Evolutionary conservation across 257 asterid genomes (phyloP), one percentile per base, ranked within the genome.

Genomic region (Cinchona pubescens): DNA sequence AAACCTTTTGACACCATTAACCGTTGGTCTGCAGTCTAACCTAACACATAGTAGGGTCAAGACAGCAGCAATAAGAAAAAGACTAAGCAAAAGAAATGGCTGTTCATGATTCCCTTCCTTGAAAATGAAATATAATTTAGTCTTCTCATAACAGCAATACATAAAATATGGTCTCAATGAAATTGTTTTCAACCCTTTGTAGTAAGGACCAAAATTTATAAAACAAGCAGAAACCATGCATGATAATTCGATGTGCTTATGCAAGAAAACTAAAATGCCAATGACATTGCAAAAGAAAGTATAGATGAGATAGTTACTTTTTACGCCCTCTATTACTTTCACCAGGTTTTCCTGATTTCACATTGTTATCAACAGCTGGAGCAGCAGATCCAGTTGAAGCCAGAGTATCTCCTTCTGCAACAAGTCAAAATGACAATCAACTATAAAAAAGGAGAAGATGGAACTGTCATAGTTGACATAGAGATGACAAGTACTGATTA

Each of bases 271-370:
- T 0, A 10, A 65, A 48, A 37, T 37, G 3, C 27, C 12, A 14
- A n/a, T 3, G 21, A 18, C 8, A 2, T 16, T 9, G 71, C 13
- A 75, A 49, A 18, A 48, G 46, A 63, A 37, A 75, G 71, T 18
- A 2, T 32, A 30, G 67, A 75, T 60, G 78, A 69, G 62, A 3
- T 46, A 18, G 29, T 84, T 89, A 91, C 97, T 90, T 95, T 67
- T 95, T 90, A 74, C 99, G 99, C 79, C 98, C 96, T 87, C 90
- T 86, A 70, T 93, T 88, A 55, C 96, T 85, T 82, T 94, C 97
- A 64, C 96, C 91, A 42, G 91, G 67, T 82, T 76, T 89, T 87
- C 96, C 97, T 79, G 91, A 74, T 83, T 95, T 95, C 67, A 67
- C 90, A 76, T 81, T 88, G 82, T 71, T 88, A 68, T 91, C 96